Base-by-base conservation (phyloP, 306 rosid species). In the Mucuna pruriens region DNA sequence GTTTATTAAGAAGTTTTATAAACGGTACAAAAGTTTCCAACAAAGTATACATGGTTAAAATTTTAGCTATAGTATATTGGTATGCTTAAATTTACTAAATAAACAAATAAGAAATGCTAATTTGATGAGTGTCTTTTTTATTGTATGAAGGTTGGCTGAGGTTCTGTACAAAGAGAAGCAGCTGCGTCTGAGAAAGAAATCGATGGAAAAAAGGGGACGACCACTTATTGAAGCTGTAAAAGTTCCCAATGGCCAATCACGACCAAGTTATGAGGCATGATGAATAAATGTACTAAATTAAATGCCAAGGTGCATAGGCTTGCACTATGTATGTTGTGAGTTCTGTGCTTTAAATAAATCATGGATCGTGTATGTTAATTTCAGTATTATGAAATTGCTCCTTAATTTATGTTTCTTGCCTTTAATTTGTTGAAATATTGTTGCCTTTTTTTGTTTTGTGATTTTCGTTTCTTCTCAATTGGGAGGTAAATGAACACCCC, bases 121-220 rank as follows among this genome's bases (percentile, higher is more conserved):
- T 23, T 20, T 33, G n/a, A 38, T 52, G 9, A 6, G 7, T 1
- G 1, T 52, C 0, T 64, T 2, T 38, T 2, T 11, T 52, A 5
- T 29, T 20, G 13, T 40, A 31, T 75, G 77, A 42, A 75, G 85
- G 45, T 2, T 82, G 42, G 85, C 81, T 75, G 23, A 22, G 6
- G 17, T 31, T 55, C 36, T 82, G 3, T 67, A 75, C 26, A 1
- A 5, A 0, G 71, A 82, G 81, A 82, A 44, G 64, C 7, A 6
- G 36, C 17, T 66, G 17, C 77, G 85, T 33, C 7, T 67, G 65
- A 57, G 33, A 75, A 82, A 4, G 44, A 75, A 67, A 67, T 33
- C 45, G 0, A 76, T 75, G 85, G 64, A 44, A 11, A 64, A 74
- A 66, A 42, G 7, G 40, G 76, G 34, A 65, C 29, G 9, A 9